Evolutionary conservation across 129 eudicot genomes (phyloP).

Genomic region (Calendula officinalis): DNA sequence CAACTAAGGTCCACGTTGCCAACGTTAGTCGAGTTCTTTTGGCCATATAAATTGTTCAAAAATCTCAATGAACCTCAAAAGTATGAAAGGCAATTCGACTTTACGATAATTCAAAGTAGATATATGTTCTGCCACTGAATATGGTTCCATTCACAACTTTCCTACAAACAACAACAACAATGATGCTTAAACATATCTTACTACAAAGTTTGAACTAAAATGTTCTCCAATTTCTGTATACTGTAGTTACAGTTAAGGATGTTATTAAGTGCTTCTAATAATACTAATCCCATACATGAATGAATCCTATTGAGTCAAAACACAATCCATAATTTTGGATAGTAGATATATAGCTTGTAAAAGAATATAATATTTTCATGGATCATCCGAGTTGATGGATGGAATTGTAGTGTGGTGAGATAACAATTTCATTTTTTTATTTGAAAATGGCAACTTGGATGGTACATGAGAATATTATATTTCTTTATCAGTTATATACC

Average conservation of each 20-base stretch:
- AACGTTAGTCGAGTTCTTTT: conserved; percentile 12
- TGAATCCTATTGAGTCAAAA: conserved; percentile 10
- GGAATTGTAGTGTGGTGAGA: not conserved
- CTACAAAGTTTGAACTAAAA: not conserved
- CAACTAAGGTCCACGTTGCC: conserved; percentile 22
- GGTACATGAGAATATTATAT: conserved; percentile 25
- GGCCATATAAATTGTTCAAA: conserved; percentile 31
- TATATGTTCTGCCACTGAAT: conserved; percentile 40
- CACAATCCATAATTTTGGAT: conserved; percentile 22
- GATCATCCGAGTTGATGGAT: conserved; percentile 30
- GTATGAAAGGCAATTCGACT: conserved; percentile 30
- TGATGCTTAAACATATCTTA: no score
- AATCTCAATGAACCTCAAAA: conserved; percentile 33
- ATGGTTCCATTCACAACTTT: conserved; percentile 33
- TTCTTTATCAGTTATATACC: not conserved
- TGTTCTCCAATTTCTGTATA: not conserved
- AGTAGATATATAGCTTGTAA: not conserved
- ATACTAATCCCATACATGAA: conserved; percentile 7
- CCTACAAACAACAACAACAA: no score
- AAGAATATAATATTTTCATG: conserved; percentile 18
- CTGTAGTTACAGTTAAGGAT: not conserved
- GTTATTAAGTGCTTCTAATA: conserved; percentile 10
- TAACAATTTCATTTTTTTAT: no score
- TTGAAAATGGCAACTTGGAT: not conserved
- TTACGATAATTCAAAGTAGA: conserved; percentile 34